phyloP scores from a whole-genome alignment of 2,329 filamentous ascomycete species.

The Coniella vitis region DNA sequence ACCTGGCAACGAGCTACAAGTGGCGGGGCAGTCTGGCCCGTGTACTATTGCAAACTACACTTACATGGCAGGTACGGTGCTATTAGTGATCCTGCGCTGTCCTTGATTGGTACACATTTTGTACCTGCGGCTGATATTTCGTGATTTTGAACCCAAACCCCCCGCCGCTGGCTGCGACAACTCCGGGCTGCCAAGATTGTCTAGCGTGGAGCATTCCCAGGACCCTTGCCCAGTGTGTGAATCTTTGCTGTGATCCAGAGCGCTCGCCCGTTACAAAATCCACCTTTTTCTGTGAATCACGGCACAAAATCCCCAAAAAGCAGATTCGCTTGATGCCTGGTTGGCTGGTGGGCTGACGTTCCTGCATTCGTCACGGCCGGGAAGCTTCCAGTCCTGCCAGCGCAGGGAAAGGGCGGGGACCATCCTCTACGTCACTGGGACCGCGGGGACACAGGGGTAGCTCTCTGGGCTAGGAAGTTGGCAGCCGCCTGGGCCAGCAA shows the following conservation, averaged over 20 bases:
- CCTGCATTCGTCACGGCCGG: constrained; percentile 6
- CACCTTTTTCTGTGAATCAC: no score
- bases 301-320: neutral
- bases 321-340: no score
- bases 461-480: neutral
- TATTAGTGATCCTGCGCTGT: no score
- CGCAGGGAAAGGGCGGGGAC: no score
- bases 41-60: neutral
- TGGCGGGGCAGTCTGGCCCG: constrained; percentile 11
- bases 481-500: neutral
- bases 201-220: neutral
- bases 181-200: neutral
- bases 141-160: no score
- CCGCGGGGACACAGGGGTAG: constrained; percentile 13
- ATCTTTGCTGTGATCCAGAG: no score
- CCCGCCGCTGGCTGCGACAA: no score
- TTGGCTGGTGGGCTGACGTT: constrained; percentile 6
- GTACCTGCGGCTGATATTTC: no score
- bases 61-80: neutral
- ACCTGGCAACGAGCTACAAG: neutral
- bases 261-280: no score
- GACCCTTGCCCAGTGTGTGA: no score
- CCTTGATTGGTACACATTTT: no score
- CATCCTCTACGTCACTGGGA: constrained; percentile 13
- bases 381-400: constrained; percentile 10